Base-by-base conservation (phyloP, 768 basidiomycete genomes). In the Rossbeevera mucosa region DNA sequence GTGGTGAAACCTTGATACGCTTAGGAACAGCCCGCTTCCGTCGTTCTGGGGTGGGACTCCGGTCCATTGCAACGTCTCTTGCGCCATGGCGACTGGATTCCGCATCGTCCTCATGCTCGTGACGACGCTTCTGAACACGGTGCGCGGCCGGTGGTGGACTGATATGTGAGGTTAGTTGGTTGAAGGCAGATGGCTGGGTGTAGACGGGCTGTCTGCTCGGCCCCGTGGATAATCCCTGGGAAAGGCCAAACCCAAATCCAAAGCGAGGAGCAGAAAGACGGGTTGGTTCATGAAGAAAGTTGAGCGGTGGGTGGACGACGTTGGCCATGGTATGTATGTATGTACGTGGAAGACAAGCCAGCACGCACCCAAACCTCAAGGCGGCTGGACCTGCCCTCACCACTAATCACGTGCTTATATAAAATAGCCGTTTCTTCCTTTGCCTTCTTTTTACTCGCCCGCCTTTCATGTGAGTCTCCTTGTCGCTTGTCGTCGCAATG, bases 11-110 rank as follows among this genome's bases (percentile, higher is more conserved):
- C 54, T 53, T 70, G 57, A 79, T 79, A 53, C 86, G 80, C 69
- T 91, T 91, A 16, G 83, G 84, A 30, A 81, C 74, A 5, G 78
- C 76, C 59, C 84, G 81, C 69, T 83, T 88, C 30, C 79, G 80
- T 41, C 86, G 77, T 67, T 93, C 90, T 14, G 89, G 87, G 2
- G 90, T 90, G 7, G 90, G 88, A 58, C 88, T 90, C 54, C 87
- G 77, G 66, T 91, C 90, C 90, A 92, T 92, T 14, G 82, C 77
- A 48, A 86, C 79, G 59, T 90, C 88, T 52, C 79, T 69, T 24
- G 64, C 62, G 5, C 42, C 57, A 47, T 52, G 63, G 42, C 58
- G 71, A 48, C 58, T 69, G 22, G 70, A 68, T 51, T 80, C 79
- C 4, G 71, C 64, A 25, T 86, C 83, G n/a, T 89, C 87, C 18